A percentile compares a stretch with the other conserved stretches of the same genome.
Evolutionary conservation across 768 basidiomycete genomes (phyloP).

Genomic region (Rhizopogon salebrosus): DNA sequence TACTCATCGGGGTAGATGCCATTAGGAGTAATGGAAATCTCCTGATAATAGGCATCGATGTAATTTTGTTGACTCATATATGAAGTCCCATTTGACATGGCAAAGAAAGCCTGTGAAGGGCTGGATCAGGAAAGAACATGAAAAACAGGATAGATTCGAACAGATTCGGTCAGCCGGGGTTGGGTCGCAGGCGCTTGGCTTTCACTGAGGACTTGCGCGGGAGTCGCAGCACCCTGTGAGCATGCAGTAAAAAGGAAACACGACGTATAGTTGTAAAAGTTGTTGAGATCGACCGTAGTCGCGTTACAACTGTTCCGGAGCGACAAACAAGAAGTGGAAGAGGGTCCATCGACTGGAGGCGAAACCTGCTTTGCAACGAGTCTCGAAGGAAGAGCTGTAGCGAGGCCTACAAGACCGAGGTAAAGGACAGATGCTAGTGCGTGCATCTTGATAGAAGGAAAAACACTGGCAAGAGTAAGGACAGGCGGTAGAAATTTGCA

Average conservation of each 20-base stretch:
- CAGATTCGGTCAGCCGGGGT: constrained; percentile 11
- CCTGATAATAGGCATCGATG: constrained; percentile 16
- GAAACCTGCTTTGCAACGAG: constrained; percentile 10
- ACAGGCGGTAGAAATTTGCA: background rate
- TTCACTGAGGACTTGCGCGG: constrained; percentile 4
- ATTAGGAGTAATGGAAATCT: constrained; percentile 13
- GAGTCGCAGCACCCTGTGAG: background rate
- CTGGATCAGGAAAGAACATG: background rate
- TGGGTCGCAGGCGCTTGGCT: constrained; percentile 12
- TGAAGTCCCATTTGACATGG: constrained; percentile 14
- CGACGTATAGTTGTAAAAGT: constrained; percentile 15
- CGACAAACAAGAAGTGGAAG: constrained; percentile 7
- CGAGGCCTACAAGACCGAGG: constrained; percentile 1
- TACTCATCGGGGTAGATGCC: constrained; percentile 15
- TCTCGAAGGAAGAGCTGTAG: background rate
- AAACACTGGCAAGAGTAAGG: background rate
- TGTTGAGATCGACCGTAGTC: constrained; percentile 8
- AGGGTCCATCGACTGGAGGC: constrained; percentile 2
- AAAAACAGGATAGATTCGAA: background rate
- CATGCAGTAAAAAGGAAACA: constrained; percentile 19
- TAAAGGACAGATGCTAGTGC: background rate
- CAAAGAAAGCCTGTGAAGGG: constrained; percentile 9
- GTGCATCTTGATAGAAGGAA: background rate
- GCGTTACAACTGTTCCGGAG: constrained; percentile 18
- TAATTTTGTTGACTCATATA: constrained; percentile 19